Percentiles rank a stretch among this genome's conserved stretches.
Evolutionary conservation across 306 rosid genomes (phyloP).

Genomic region (Castanea crenata): DNA sequence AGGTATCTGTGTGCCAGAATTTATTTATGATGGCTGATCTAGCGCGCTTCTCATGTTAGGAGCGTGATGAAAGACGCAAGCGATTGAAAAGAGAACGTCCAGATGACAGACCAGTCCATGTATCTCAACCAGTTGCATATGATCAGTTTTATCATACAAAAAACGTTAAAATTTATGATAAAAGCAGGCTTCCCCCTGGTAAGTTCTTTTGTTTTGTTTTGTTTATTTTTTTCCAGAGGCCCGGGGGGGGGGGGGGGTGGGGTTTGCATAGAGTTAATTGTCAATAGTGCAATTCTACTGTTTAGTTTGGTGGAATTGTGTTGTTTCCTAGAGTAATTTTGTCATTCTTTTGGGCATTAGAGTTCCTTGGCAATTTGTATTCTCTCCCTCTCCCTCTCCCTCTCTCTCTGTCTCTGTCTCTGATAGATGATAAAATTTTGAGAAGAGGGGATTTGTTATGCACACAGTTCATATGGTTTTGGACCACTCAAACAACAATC

Average conservation of each 20-base stretch:
- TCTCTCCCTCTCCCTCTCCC: not conserved
- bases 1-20: not conserved
- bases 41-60: slow-evolving; percentile 47
- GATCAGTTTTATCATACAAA: slow-evolving; percentile 64
- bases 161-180: slow-evolving; percentile 57
- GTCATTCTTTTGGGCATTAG: not conserved
- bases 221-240: not conserved
- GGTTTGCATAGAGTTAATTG: not conserved
- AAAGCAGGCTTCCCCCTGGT: slow-evolving; percentile 89
- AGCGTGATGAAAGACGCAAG: slow-evolving; percentile 92
- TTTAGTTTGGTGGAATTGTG: not conserved
- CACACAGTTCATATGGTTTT: no score
- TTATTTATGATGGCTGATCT: slow-evolving; percentile 26
- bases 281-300: not conserved
- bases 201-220: slow-evolving; percentile 22
- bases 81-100: slow-evolving; percentile 79
- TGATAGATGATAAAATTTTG: no score
- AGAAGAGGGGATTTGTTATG: no score
- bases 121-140: slow-evolving; percentile 53
- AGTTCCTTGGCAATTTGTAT: not conserved
- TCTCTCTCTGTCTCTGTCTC: not conserved
- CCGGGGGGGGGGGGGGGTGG: not conserved
- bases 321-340: not conserved
- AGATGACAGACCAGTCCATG: slow-evolving; percentile 70
- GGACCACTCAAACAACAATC: no score